A percentile compares a stretch with the other conserved stretches of the same genome.
phyloP scores from a whole-genome alignment of 768 basidiomycete genomes.

The Agaricus blazei region DNA sequence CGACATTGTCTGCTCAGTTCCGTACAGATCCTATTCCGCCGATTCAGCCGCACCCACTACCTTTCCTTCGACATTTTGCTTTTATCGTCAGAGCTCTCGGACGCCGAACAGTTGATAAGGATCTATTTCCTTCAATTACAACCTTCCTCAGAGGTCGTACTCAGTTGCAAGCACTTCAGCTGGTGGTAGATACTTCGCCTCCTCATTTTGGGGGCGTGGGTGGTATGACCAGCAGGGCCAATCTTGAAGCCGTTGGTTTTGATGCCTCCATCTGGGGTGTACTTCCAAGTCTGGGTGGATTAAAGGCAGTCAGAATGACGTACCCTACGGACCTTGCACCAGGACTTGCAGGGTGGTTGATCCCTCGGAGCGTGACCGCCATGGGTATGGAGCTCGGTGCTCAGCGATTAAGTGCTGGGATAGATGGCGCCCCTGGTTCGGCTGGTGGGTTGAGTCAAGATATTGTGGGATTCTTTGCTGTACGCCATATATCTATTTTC shows the following conservation, averaged over 20 bases:
- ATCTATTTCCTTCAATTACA: slow-evolving; percentile 64
- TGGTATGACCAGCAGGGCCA: slow-evolving; percentile 56
- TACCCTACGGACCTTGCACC: slow-evolving; percentile 62
- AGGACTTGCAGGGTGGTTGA: slow-evolving; percentile 61
- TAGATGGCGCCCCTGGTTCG: slow-evolving; percentile 36
- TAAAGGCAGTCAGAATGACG: slow-evolving; percentile 54
- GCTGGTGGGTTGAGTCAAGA: background rate
- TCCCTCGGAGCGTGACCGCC: slow-evolving; percentile 49
- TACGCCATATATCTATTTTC: background rate
- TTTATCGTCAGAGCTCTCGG: slow-evolving; percentile 42
- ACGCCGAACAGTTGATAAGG: slow-evolving; percentile 45
- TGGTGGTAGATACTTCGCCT: slow-evolving; percentile 45
- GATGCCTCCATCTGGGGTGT: slow-evolving; percentile 71
- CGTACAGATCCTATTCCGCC: slow-evolving; percentile 8
- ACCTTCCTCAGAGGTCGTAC: slow-evolving; percentile 58
- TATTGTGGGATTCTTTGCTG: background rate
- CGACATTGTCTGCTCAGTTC: slow-evolving; percentile 44
- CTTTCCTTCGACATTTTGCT: slow-evolving; percentile 62
- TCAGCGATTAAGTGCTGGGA: slow-evolving; percentile 30
- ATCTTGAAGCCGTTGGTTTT: slow-evolving; percentile 53
- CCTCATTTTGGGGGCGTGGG: slow-evolving; percentile 57
- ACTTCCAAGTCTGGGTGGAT: slow-evolving; percentile 47
- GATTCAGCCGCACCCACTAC: slow-evolving; percentile 18
- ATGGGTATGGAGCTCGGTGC: slow-evolving; percentile 38
- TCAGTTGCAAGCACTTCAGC: slow-evolving; percentile 46